phyloP scores from a whole-genome alignment of 768 basidiomycete species.

The Coprinellus micaceus region DNA sequence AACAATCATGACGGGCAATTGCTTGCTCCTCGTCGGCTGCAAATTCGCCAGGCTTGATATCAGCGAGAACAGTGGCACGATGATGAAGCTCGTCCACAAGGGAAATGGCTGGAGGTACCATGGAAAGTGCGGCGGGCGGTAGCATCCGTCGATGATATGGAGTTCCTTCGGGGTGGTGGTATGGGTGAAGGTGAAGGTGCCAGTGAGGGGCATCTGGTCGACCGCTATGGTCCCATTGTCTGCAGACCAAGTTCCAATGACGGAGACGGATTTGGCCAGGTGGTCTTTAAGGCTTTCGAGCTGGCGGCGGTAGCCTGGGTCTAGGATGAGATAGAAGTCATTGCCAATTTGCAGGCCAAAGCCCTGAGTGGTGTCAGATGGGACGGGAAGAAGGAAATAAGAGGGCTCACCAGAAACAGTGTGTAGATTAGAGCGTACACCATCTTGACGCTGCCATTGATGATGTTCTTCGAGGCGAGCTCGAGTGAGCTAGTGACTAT shows the following conservation, averaged over 20 bases:
- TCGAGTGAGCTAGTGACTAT: slow-evolving; percentile 78
- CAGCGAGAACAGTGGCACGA: slow-evolving; percentile 72
- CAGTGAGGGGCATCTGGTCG: slow-evolving; percentile 42
- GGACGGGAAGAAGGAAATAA: background rate
- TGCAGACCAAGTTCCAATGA: slow-evolving; percentile 66
- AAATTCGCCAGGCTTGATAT: slow-evolving; percentile 73
- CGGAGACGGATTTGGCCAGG: slow-evolving; percentile 42
- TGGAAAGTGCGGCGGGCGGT: slow-evolving; percentile 55
- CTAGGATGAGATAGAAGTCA: slow-evolving; percentile 73
- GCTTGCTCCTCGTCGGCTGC: slow-evolving; percentile 68
- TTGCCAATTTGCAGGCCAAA: slow-evolving; percentile 84
- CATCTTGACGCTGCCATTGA: slow-evolving; percentile 83
- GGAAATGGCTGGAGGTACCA: slow-evolving; percentile 87
- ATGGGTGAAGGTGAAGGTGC: slow-evolving; percentile 68
- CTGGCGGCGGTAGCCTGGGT: slow-evolving; percentile 48
- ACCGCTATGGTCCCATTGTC: slow-evolving; percentile 45
- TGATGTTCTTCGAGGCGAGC: slow-evolving; percentile 81
- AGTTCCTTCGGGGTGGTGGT: slow-evolving; percentile 39
- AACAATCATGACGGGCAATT: slow-evolving; percentile 78
- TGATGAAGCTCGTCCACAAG: slow-evolving; percentile 68
- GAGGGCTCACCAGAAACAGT: slow-evolving; percentile 52
- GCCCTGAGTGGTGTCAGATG: slow-evolving; percentile 36
- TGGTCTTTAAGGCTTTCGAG: slow-evolving; percentile 52
- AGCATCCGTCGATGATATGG: slow-evolving; percentile 65
- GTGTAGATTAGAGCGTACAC: slow-evolving; percentile 88